Evolutionary conservation across 2,329 filamentous ascomycete species (phyloP), one percentile per base, ranked within the genome.

Genomic region (Ophiosphaerella narmari): DNA sequence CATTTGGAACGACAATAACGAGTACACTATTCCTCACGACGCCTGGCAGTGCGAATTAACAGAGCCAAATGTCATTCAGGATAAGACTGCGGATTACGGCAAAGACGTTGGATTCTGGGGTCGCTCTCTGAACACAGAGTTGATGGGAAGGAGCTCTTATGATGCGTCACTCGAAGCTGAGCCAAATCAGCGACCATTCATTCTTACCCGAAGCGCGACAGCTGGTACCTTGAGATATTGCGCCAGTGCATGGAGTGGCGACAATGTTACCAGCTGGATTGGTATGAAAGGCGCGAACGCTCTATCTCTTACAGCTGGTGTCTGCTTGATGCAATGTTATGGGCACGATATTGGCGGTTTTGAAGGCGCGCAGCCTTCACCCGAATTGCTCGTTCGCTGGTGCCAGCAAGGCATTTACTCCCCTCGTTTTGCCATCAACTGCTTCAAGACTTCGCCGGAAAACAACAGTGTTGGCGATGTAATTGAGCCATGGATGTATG

Each of bases 1-100:
- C 40, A 89, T 90, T 74, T 90, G 88, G 87, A 90, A 90, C 57
- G 87, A 90, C 66, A 90, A 90, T 71, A 90, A 90, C 58, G 87
- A 90, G 68, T 90, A 89, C 67, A 85, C 83, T 0, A 78, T 88
- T 2, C 80, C 84, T 0, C 78, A 83, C 52, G 87, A 90, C 51
- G 76, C 81, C 21, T 90, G 87, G 87, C 73, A 83, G 48, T 81
- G 85, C 43, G 81, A 82, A 0, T 74, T 89, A 0, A 78, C 84
- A 35, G 73, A 76, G 33, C 44, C 55, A 5, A 55, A 62, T 12
- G 46, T 71, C 1, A 46, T 40, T 1, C 55, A 65, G 45, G 64
- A 70, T 2, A 73, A 75, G 0, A 65, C 71, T 0, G 71, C 68
- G 13, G 50, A 61, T 1, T 62, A 58, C 26, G 72, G 77, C 1